Conservation (phyloP, 2,329 filamentous ascomycete species). For the Penicillium oxalicum region DNA sequence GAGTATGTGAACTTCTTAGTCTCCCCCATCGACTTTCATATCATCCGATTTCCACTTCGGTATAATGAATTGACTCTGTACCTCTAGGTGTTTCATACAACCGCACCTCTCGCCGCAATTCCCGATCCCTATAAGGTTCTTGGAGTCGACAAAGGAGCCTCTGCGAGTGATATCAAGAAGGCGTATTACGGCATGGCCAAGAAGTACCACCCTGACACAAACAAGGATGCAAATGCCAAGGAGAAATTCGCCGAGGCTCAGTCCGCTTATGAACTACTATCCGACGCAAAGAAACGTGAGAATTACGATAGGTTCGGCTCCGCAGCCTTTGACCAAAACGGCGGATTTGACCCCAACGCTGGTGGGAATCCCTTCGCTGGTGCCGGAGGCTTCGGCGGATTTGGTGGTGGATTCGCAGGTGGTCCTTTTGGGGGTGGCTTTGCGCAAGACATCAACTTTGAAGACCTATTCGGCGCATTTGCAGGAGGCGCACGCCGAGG, state of each 20-base stretch:
- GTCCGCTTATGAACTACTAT: conserved; percentile 86
- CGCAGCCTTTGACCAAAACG: conserved; percentile 61
- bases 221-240: conserved; percentile 89
- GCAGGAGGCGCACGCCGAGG: conserved; percentile 54
- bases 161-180: conserved; percentile 87
- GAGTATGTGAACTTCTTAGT: conserved; percentile 25
- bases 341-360: conserved; percentile 71
- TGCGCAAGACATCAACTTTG: conserved; percentile 83
- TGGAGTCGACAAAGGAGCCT: conserved; percentile 76
- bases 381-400: conserved; percentile 56
- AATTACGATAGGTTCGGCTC: conserved; percentile 87
- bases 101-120: conserved; percentile 57
- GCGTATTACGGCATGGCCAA: conserved; percentile 97
- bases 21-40: background rate
- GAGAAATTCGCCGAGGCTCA: conserved; percentile 93
- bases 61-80: conserved; percentile 1
- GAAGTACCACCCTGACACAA: conserved; percentile 96
- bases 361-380: conserved; percentile 51
- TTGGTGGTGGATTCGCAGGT: conserved; percentile 50
- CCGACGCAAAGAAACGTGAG: conserved; percentile 86
- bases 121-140: conserved; percentile 84
- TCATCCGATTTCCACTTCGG: background rate
- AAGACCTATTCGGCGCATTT: conserved; percentile 90
- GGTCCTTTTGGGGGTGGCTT: conserved; percentile 55
- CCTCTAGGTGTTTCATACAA: conserved; percentile 40